Percentiles rank a stretch among this genome's conserved stretches.
These are phyloP conservation scores for Lophiostoma macrostomum DNA, from an alignment of 495 filamentous ascomycete genomes.

Conservation along the genomic window DNA sequence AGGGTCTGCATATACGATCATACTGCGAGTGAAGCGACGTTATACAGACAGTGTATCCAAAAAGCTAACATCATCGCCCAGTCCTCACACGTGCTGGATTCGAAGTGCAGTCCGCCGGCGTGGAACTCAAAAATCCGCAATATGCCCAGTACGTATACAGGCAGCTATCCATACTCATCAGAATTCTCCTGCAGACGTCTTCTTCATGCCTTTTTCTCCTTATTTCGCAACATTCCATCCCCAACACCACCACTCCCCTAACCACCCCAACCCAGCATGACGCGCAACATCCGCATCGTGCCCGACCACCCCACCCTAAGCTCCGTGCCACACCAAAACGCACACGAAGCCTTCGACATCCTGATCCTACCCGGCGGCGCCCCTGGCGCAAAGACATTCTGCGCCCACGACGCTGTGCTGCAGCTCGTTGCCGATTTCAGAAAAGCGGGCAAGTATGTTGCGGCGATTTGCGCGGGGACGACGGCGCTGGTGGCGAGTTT, in stretches of 20 bases:
- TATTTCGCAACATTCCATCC: neutral
- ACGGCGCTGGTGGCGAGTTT: slow-evolving; percentile 31
- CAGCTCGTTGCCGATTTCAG: slow-evolving; percentile 26
- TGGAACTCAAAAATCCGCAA: slow-evolving; percentile 31
- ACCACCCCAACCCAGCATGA: slow-evolving; percentile 16
- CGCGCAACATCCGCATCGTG: slow-evolving; percentile 35
- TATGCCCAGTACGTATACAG: slow-evolving; percentile 23
- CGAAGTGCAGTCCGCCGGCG: slow-evolving; percentile 32
- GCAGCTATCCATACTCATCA: neutral
- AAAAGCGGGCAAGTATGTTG: slow-evolving; percentile 22
- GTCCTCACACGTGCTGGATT: slow-evolving; percentile 37
- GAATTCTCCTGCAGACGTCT: neutral
- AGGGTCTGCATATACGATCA: too few species aligned
- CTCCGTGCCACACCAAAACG: slow-evolving; percentile 4
- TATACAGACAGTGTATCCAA: too few species aligned
- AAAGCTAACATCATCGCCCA: neutral
- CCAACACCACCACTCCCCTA: neutral
- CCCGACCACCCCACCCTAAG: slow-evolving; percentile 24
- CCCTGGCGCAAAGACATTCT: slow-evolving; percentile 33
- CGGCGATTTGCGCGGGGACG: slow-evolving; percentile 36
- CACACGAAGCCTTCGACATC: slow-evolving; percentile 23
- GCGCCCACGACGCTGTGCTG: slow-evolving; percentile 6
- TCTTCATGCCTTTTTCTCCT: neutral
- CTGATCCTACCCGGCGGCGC: slow-evolving; percentile 38
- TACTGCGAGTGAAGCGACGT: too few species aligned